Evolutionary conservation across 257 asterid genomes (phyloP).

Genomic region (Salvia rosmarinus): DNA sequence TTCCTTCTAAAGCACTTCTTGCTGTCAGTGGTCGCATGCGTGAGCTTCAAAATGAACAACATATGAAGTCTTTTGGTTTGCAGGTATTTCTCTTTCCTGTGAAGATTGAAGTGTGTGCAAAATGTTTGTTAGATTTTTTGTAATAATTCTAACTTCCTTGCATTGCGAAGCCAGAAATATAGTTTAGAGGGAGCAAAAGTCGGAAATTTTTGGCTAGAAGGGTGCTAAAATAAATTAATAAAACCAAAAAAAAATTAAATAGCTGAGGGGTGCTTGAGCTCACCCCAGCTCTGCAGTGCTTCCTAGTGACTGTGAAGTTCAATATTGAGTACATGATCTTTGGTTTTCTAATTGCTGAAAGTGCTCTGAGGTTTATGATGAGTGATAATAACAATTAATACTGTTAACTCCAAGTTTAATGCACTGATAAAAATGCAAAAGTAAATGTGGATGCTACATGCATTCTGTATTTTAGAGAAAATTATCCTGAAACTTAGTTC

Average conservation of each 20-base stretch:
- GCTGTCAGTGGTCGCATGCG: slow-evolving; percentile 95
- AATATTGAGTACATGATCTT: neutral
- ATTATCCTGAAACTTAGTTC: neutral
- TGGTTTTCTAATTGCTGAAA: too few relatives aligned
- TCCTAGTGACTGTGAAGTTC: slow-evolving; percentile 9
- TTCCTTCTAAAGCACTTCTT: slow-evolving; percentile 90
- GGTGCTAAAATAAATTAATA: too few relatives aligned
- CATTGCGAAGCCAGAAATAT: too few relatives aligned
- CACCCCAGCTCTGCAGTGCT: too few relatives aligned
- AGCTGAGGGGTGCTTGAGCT: too few relatives aligned
- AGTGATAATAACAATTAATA: slow-evolving; percentile 7
- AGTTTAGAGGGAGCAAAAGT: too few relatives aligned
- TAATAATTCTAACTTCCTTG: slow-evolving; percentile 5
- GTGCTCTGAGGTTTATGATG: neutral
- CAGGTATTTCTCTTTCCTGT: slow-evolving; percentile 58
- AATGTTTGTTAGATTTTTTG: slow-evolving; percentile 7
- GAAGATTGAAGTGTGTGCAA: neutral
- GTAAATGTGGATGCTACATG: neutral
- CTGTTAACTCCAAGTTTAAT: slow-evolving; percentile 17
- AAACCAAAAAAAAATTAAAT: too few relatives aligned
- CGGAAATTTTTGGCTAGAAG: too few relatives aligned
- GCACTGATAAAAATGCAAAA: slow-evolving; percentile 21
- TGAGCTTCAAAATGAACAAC: slow-evolving; percentile 86
- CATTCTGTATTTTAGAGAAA: slow-evolving; percentile 1
- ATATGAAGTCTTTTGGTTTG: slow-evolving; percentile 82